Percentiles rank a stretch among this genome's conserved stretches.
Evolutionary conservation across 2,329 filamentous ascomycete species (phyloP).

Genomic region (Ceratocystis colombiana): DNA sequence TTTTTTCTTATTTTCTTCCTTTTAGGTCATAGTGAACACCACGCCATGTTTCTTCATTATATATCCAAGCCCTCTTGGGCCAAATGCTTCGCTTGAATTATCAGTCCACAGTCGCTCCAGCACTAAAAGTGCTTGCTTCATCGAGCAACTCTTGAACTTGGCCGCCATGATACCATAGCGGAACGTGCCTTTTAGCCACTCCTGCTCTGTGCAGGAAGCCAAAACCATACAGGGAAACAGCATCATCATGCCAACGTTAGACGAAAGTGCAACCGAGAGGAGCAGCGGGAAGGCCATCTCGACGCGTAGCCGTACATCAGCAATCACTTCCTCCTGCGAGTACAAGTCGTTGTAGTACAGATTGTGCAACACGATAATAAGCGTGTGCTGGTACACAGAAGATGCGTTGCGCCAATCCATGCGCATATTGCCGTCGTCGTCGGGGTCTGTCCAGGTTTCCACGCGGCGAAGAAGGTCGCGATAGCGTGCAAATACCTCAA

Average conservation of each 20-base stretch:
- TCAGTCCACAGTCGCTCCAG: constrained; percentile 22
- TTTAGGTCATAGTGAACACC: constrained; percentile 22
- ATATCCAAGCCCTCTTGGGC: constrained; percentile 23
- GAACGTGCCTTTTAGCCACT: constrained; percentile 22
- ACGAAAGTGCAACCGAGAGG: constrained; percentile 23
- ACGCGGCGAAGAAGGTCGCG: constrained; percentile 17
- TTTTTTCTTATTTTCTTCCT: no score
- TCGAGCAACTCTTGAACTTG: constrained; percentile 25
- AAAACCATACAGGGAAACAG: constrained; percentile 23
- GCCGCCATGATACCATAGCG: constrained; percentile 23
- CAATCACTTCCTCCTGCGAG: constrained; percentile 17
- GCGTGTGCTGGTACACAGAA: constrained; percentile 21
- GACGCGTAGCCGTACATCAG: constrained; percentile 17
- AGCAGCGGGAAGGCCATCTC: constrained; percentile 23
- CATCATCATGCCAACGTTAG: constrained; percentile 24
- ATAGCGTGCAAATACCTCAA: constrained; percentile 21
- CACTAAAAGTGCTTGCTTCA: constrained; percentile 20
- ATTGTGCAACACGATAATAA: constrained; percentile 22
- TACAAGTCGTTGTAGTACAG: constrained; percentile 23
- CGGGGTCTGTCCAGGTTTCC: constrained; percentile 19
- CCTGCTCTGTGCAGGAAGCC: constrained; percentile 24
- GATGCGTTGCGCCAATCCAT: constrained; percentile 23
- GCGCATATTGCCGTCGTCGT: constrained; percentile 21
- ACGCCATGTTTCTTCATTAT: constrained; percentile 24
- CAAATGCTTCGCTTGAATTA: constrained; percentile 18